phyloP scores from a whole-genome alignment of 352 stramenopile genomes.

The Phytophthora agathidicida region DNA sequence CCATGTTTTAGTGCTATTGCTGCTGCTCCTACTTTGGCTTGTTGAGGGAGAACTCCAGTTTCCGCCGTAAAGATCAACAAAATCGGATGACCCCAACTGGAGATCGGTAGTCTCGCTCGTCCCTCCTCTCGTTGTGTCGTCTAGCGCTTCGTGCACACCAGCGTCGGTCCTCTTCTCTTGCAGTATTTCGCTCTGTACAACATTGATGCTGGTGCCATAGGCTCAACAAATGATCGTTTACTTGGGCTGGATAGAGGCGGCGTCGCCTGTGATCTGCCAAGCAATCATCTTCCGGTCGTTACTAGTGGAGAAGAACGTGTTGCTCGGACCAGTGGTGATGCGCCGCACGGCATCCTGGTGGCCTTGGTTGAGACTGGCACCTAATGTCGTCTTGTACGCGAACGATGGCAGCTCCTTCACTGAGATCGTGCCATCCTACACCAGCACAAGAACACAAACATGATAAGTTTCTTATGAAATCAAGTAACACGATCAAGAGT shows the following conservation, averaged over 20 bases:
- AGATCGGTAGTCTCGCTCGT: slow-evolving; percentile 3
- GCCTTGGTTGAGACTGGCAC: slow-evolving; percentile 60
- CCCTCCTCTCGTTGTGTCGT: slow-evolving; percentile 10
- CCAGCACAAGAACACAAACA: slow-evolving; percentile 17
- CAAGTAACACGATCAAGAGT: slow-evolving; percentile 1
- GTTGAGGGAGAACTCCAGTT: slow-evolving; percentile 13
- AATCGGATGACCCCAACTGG: neutral
- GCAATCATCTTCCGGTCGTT: slow-evolving; percentile 87
- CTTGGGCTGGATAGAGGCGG: slow-evolving; percentile 67
- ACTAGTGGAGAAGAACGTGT: slow-evolving; percentile 84
- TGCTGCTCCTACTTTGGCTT: slow-evolving; percentile 26
- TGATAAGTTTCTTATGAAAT: slow-evolving; percentile 2
- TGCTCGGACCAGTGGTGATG: slow-evolving; percentile 71
- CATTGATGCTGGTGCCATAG: slow-evolving; percentile 6
- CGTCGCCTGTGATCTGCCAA: slow-evolving; percentile 87
- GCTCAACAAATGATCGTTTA: slow-evolving; percentile 28
- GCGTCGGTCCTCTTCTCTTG: slow-evolving; percentile 22
- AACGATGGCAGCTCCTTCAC: slow-evolving; percentile 87
- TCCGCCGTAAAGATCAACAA: slow-evolving; percentile 1
- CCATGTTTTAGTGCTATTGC: slow-evolving; percentile 26
- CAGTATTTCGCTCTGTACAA: slow-evolving; percentile 25
- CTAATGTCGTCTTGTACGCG: slow-evolving; percentile 83
- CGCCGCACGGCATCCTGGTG: slow-evolving; percentile 81
- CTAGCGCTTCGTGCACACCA: slow-evolving; percentile 14
- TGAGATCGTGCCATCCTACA: slow-evolving; percentile 76